A percentile compares a stretch with the other conserved stretches of the same genome.
Evolutionary conservation across 2,329 filamentous ascomycete genomes (phyloP).

Genomic region (Calonectria honghensis): DNA sequence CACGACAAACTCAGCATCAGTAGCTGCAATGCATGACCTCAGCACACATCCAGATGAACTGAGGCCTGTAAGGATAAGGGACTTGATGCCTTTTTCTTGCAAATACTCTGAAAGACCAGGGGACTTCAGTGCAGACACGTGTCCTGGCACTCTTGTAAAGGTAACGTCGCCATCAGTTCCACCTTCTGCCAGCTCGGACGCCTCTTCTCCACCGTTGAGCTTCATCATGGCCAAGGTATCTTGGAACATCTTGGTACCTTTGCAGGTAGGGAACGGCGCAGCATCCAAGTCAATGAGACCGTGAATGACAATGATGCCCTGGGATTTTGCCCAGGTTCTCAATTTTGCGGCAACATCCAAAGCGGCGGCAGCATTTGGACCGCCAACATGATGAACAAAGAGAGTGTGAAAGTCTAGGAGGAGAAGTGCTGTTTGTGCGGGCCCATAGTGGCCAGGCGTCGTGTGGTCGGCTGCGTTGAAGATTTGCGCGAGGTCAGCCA

Average conservation of each 20-base stretch:
- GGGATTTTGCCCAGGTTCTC: constrained; percentile 36
- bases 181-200: background rate
- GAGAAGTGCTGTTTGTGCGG: constrained; percentile 28
- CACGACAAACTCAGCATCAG: constrained; percentile 37
- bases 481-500: background rate
- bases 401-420: constrained; percentile 34
- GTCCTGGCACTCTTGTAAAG: constrained; percentile 28
- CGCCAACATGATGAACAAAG: constrained; percentile 25
- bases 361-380: constrained; percentile 7
- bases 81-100: constrained; percentile 29
- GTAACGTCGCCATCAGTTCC: constrained; percentile 2
- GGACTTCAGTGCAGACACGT: constrained; percentile 31
- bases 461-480: constrained; percentile 13
- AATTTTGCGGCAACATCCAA: constrained; percentile 16
- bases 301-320: constrained; percentile 27
- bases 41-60: constrained; percentile 38
- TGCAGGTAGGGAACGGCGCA: constrained; percentile 12
- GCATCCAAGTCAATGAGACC: constrained; percentile 31
- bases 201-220: constrained; percentile 17
- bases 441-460: constrained; percentile 13
- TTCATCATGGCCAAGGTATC: constrained; percentile 1
- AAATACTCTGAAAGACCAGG: constrained; percentile 29
- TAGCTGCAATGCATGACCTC: constrained; percentile 29
- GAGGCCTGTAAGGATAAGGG: constrained; percentile 35
- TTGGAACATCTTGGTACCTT: background rate